Evolutionary conservation across 495 filamentous ascomycete genomes (phyloP).

Genomic region (Endocarpon pusillum): DNA sequence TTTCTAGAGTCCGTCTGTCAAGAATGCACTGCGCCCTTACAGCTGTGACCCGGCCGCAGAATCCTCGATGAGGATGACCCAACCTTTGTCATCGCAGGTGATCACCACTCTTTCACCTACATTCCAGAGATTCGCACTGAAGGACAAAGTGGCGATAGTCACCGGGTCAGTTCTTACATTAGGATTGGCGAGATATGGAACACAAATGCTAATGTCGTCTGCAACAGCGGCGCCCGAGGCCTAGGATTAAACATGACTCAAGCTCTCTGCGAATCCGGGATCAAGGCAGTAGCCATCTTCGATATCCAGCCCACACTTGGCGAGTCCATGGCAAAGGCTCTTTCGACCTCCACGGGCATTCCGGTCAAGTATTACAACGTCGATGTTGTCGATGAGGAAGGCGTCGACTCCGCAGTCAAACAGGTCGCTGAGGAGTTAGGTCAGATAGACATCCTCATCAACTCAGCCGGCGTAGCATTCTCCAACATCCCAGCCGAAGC

Average conservation of each 20-base stretch:
- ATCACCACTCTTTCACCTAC: too few species aligned
- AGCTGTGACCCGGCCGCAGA: too few species aligned
- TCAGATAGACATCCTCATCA: slow-evolving; percentile 51
- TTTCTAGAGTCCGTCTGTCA: too few species aligned
- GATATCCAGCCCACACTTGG: slow-evolving; percentile 61
- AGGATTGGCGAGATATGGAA: not conserved
- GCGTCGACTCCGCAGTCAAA: slow-evolving; percentile 31
- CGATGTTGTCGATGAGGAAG: slow-evolving; percentile 50
- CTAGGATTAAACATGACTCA: slow-evolving; percentile 63
- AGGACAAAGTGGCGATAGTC: too few species aligned
- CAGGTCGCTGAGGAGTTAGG: slow-evolving; percentile 36
- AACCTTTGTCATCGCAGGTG: too few species aligned
- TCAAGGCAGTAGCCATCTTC: slow-evolving; percentile 55
- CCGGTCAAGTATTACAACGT: slow-evolving; percentile 62
- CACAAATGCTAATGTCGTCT: not conserved
- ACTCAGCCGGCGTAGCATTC: slow-evolving; percentile 61
- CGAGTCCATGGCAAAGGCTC: slow-evolving; percentile 43
- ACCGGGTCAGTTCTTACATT: too few species aligned
- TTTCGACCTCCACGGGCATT: slow-evolving; percentile 48
- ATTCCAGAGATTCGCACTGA: too few species aligned
- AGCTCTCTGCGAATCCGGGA: slow-evolving; percentile 54
- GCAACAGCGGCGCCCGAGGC: slow-evolving; percentile 49
- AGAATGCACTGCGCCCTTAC: too few species aligned
- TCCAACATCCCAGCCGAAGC: slow-evolving; percentile 47
- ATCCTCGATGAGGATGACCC: too few species aligned